A percentile compares a stretch with the other conserved stretches of the same genome.
These are phyloP conservation scores for Colletotrichum neosansevieriae DNA, from an alignment of 2,329 filamentous ascomycete genomes.

Conservation along the genomic window DNA sequence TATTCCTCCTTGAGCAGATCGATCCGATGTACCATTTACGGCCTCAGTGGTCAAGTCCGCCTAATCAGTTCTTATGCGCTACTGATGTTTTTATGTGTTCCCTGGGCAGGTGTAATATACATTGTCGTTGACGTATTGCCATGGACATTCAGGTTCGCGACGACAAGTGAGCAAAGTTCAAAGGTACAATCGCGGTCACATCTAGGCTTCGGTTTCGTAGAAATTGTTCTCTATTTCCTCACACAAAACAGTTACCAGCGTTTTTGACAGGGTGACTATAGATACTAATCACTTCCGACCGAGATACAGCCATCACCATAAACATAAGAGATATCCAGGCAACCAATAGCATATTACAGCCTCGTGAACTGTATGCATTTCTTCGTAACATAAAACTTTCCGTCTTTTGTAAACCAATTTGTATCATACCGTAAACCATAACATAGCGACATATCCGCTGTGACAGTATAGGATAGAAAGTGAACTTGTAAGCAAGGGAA, in stretches of 20 bases:
- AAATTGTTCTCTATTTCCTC: background rate
- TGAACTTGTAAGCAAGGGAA: no score
- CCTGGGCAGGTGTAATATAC: no score
- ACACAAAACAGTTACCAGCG: background rate
- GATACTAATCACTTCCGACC: background rate
- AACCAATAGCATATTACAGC: slow-evolving; percentile 26
- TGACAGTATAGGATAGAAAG: slow-evolving; percentile 1
- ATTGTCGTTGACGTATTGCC: no score
- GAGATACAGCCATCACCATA: background rate
- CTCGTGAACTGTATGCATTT: background rate
- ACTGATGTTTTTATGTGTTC: no score
- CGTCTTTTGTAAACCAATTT: slow-evolving; percentile 13
- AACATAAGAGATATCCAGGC: background rate
- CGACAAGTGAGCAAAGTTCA: background rate
- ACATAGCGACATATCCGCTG: background rate
- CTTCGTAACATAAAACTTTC: slow-evolving; percentile 10
- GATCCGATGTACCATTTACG: background rate
- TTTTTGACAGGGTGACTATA: no score
- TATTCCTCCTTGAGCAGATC: background rate
- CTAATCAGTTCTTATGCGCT: background rate
- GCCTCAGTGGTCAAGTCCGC: background rate
- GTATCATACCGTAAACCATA: background rate
- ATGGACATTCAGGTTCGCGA: background rate
- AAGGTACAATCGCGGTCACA: background rate
- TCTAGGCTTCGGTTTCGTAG: no score